Percentiles rank a stretch among this genome's conserved stretches.
phyloP scores from a whole-genome alignment of 78 protist genomes.

The Monosiga brevicollis region DNA sequence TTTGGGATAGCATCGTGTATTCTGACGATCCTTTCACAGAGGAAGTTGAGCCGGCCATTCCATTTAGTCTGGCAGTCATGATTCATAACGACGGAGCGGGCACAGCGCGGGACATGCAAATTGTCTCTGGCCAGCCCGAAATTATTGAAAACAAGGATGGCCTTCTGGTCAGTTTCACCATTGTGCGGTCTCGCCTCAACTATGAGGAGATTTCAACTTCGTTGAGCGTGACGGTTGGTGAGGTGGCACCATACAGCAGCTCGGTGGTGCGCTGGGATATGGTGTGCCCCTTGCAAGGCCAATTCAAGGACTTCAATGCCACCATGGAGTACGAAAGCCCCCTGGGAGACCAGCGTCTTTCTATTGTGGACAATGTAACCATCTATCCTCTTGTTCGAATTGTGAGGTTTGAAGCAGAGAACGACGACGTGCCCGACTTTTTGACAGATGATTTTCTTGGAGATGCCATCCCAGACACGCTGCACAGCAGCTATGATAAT shows the following conservation, averaged over 20 bases:
- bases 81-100: neutral
- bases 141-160: neutral
- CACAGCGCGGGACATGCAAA: neutral
- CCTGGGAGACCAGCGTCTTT: neutral
- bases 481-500: neutral
- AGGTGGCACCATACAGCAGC: neutral
- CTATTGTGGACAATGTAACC: neutral
- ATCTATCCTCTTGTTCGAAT: neutral
- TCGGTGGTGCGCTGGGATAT: neutral
- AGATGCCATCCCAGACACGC: neutral
- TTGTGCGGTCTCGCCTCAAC: neutral
- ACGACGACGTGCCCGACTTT: too few species aligned
- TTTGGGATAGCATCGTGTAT: neutral
- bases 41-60: neutral
- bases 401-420: too few species aligned
- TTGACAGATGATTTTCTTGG: too few species aligned
- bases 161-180: neutral
- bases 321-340: neutral
- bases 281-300: neutral
- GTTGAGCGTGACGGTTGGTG: neutral
- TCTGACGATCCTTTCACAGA: neutral
- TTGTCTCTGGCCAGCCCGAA: neutral
- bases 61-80: neutral
- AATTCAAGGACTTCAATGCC: neutral
- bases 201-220: too few species aligned